Base-by-base conservation (phyloP, 352 stramenopile species). In the Pythium phragmiticola region DNA sequence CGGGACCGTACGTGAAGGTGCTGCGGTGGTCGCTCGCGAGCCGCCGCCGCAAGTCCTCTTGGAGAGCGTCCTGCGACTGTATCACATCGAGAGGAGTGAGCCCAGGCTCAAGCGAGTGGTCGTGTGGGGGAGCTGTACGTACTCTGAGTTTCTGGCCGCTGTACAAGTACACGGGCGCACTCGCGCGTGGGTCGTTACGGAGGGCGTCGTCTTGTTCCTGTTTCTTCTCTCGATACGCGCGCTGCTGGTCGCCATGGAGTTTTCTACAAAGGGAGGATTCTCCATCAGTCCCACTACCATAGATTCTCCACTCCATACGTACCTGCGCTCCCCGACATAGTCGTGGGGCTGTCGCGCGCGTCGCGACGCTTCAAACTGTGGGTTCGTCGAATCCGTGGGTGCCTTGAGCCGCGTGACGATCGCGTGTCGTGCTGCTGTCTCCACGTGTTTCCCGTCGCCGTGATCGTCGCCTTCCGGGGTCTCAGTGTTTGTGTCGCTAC, bases 1-100 rank as follows among this genome's bases (percentile, higher is more conserved):
- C 84, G 17, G 70, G 70, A 34, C 87, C 90, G 73, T 96, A 95
- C 53, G 90, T 96, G 72, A 88, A 98, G 21, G 80, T 93, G 7
- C 73, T 86, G 51, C 73, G 74, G 12, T 69, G 57, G 37, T 89
- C 82, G 37, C 75, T 78, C 3, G 73, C 67, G 16, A 97, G 73
- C 9, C 70, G 72, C 58, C 83, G 66, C 0, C 90, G 84, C 65
- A 94, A 72, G 30, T 85, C 80, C 7, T 90, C 87, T 57, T 97
- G 92, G 9, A 94, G 80, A 21, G 83, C 66, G 55, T 97, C 90
- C 45, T 95, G 87, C 9, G 87, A 86, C 84, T 92, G 21, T 23
- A 48, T 9, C 8, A 41, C 21, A 54, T 11, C 30, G 7, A 41
- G 26, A 42, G 26, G 23, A 51, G 45, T 34, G 7, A 51, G 14